phyloP scores from a whole-genome alignment of 2,329 filamentous ascomycete genomes.

The Colletotrichum sp. region DNA sequence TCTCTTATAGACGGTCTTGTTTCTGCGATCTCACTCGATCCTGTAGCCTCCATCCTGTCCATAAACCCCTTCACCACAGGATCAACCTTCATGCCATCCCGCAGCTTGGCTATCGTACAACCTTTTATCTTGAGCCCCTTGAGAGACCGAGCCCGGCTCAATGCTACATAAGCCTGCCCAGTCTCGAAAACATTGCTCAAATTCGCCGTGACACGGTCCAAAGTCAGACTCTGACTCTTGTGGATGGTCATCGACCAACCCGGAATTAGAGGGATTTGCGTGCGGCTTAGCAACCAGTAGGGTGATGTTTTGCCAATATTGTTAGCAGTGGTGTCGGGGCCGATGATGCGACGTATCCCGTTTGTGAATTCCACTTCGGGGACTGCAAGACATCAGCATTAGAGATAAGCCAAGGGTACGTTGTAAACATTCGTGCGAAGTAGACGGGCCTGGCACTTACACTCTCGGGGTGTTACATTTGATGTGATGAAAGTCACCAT shows the following conservation, averaged over 20 bases:
- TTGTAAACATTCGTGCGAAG: too few relatives aligned
- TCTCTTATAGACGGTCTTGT: too few relatives aligned
- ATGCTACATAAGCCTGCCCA: constrained; percentile 68
- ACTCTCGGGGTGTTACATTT: too few relatives aligned
- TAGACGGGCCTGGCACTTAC: too few relatives aligned
- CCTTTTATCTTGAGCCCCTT: constrained; percentile 50
- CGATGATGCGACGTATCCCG: constrained; percentile 47
- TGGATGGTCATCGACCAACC: constrained; percentile 71
- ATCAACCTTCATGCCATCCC: background rate
- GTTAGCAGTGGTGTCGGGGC: constrained; percentile 53
- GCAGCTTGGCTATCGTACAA: background rate
- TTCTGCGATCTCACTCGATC: too few relatives aligned
- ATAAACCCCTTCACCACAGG: background rate
- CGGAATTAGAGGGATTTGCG: constrained; percentile 63
- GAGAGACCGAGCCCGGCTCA: constrained; percentile 59
- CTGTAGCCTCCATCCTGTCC: background rate
- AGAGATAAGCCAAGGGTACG: too few relatives aligned
- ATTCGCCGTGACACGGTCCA: constrained; percentile 63
- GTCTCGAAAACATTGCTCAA: constrained; percentile 56
- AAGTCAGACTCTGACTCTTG: constrained; percentile 67
- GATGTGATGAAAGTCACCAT: too few relatives aligned
- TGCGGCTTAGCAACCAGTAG: constrained; percentile 55
- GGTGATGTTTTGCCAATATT: constrained; percentile 50
- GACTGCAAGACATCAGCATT: background rate
- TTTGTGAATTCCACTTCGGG: constrained; percentile 55